Conservation (phyloP, 768 basidiomycete genomes). For the Aureoboletus auriporus region DNA sequence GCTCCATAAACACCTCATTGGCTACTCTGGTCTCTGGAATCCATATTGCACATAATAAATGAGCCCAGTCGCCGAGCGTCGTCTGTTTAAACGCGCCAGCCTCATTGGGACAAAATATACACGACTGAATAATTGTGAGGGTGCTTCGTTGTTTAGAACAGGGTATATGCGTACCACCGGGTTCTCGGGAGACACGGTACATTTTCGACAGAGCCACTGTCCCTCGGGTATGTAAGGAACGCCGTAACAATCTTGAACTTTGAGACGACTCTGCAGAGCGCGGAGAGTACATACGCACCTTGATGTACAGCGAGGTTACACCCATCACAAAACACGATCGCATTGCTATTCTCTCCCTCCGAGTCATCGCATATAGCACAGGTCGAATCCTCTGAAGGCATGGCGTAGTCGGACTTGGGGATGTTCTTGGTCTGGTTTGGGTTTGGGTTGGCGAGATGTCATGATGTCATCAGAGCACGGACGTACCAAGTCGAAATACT, state of each 20-base stretch:
- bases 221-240: slow-evolving; percentile 99
- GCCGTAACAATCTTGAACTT: slow-evolving; percentile 87
- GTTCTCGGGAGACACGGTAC: slow-evolving; percentile 94
- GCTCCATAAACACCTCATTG: slow-evolving; percentile 98
- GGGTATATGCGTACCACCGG: slow-evolving; percentile 67
- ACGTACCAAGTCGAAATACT: slow-evolving; percentile 93
- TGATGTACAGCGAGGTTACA: slow-evolving; percentile 99
- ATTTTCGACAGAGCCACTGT: slow-evolving; percentile 98
- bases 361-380: slow-evolving; percentile 98
- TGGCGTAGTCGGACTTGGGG: slow-evolving; percentile 79
- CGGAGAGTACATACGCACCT: slow-evolving; percentile 46
- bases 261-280: slow-evolving; percentile 6
- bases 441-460: not conserved
- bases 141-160: not conserved
- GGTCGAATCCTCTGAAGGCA: slow-evolving; percentile 93
- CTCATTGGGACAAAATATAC: slow-evolving; percentile 94
- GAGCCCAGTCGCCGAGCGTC: slow-evolving; percentile 87
- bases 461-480: slow-evolving; percentile 1
- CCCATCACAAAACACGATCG: slow-evolving; percentile 98
- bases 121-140: slow-evolving; percentile 51
- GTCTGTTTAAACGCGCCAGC: slow-evolving; percentile 99
- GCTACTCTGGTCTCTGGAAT: slow-evolving; percentile 90
- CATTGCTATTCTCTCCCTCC: slow-evolving; percentile 97
- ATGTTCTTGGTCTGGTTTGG: slow-evolving; percentile 78
- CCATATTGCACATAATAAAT: slow-evolving; percentile 96